Percentiles rank a stretch among this genome's conserved stretches.
Conservation (phyloP, 1,284 basidiomycete species). For the Tilletia horrida region DNA sequence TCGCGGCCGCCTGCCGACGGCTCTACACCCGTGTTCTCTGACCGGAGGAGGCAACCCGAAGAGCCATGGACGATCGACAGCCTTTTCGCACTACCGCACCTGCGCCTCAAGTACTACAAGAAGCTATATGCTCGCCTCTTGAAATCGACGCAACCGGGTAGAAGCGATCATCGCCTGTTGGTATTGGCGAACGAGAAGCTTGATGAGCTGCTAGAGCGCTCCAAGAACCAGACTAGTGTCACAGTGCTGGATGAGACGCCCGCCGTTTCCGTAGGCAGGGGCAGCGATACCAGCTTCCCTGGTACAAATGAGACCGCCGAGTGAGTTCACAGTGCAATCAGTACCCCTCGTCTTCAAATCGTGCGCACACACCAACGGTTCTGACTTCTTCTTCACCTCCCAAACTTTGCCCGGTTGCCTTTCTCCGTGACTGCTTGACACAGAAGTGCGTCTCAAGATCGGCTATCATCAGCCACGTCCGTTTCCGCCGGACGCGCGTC, state of each 20-base stretch:
- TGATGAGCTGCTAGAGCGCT: conserved; percentile 67
- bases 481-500: conserved; percentile 23
- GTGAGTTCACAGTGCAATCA: conserved; percentile 1
- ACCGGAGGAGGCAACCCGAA: conserved; percentile 33
- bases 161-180: conserved; percentile 80
- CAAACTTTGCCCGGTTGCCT: background rate
- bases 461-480: conserved; percentile 42
- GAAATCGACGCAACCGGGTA: conserved; percentile 80
- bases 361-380: background rate
- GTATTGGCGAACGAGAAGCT: conserved; percentile 76
- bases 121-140: conserved; percentile 83
- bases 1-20: conserved; percentile 57
- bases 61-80: conserved; percentile 75
- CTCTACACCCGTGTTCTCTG: conserved; percentile 33
- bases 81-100: conserved; percentile 80
- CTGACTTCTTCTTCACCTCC: background rate
- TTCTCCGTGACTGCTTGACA: background rate
- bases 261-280: conserved; percentile 20
- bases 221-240: conserved; percentile 54
- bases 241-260: conserved; percentile 35
- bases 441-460: conserved; percentile 23
- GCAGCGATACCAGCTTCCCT: conserved; percentile 34
- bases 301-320: conserved; percentile 33
- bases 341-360: background rate
- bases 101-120: conserved; percentile 84